Evolutionary conservation across 2,329 filamentous ascomycete species (phyloP), one percentile per base, ranked within the genome.

Genomic region (Annulohypoxylon truncatum): DNA sequence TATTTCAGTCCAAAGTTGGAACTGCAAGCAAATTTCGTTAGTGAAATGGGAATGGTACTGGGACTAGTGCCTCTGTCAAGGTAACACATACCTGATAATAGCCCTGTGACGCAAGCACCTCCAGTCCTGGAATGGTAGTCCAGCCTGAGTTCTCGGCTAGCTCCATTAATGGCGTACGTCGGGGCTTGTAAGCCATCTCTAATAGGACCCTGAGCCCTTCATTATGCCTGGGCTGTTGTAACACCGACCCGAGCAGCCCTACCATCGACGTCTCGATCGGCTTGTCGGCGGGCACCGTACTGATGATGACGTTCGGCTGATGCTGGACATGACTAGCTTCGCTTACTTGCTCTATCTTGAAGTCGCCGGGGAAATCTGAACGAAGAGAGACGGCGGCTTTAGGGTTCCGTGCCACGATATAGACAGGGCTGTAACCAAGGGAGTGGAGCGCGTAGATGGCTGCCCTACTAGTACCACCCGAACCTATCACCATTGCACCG

Each of bases 161-260:
- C 76, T 92, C 86, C 89, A 98, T 97, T 71, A 97, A 80, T 6
- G 90, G 87, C 3, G 96, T 99, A 55, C 92, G 86, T 0, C 87
- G 83, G 18, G 96, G 96, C 79, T 95, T 96, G 79, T 99, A 99
- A 1, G 96, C 95, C 94, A 99, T 97, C 79, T 99, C 96, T 2
- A 98, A 81, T 66, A 98, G 80, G 10, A 96, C 87, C 18, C 87
- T 85, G 24, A 79, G 80, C 4, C 79, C 79, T 54, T 22, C 61
- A 61, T 68, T 74, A 76, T 73, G 58, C 74, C 66, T 74, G 77
- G 68, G 72, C 77, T 78, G 78, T 62, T 82, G 80, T n/a, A 89
- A 76, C 31, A 89, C 74, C 13, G 83, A 79, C 4, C 81, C 79
- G 8, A 97, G 80, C 1, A 92, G 83, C 71, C 90, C 87, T 20